A percentile compares a stretch with the other conserved stretches of the same genome.
These are phyloP conservation scores for Ogataea wickerhamii DNA, from an alignment of 805 yeast genomes.

Conservation along the genomic window DNA sequence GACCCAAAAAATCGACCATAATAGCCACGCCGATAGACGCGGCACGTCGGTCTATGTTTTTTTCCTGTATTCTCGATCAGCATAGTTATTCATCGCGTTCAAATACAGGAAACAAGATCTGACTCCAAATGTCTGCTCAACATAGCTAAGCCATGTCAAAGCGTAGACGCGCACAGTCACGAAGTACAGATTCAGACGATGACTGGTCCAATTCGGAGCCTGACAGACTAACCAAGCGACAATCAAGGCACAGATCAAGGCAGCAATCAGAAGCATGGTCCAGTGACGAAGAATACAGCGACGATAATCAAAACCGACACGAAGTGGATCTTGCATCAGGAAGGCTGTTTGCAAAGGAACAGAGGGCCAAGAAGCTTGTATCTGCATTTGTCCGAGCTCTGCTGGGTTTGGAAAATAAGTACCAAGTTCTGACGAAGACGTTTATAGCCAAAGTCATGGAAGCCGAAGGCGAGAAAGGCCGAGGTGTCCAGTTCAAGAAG, in stretches of 20 bases:
- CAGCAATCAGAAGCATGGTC: slow-evolving; percentile 1
- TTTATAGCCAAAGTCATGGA: slow-evolving; percentile 28
- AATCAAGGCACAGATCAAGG: neutral
- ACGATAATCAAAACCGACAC: neutral
- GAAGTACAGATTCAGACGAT: neutral
- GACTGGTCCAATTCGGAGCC: slow-evolving; percentile 1
- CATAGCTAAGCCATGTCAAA: slow-evolving; percentile 1
- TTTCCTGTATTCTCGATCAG: too few relatives aligned
- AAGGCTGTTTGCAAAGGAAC: slow-evolving; percentile 9
- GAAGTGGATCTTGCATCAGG: slow-evolving; percentile 1
- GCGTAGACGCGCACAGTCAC: neutral
- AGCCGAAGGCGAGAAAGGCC: slow-evolving; percentile 27
- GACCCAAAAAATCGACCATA: too few relatives aligned
- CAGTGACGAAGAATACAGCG: slow-evolving; percentile 4
- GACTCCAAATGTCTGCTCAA: too few relatives aligned
- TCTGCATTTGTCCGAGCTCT: slow-evolving; percentile 26
- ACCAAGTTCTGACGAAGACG: slow-evolving; percentile 27
- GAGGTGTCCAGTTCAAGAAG: slow-evolving; percentile 25
- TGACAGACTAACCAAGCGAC: neutral
- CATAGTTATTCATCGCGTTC: too few relatives aligned
- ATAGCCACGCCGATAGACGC: too few relatives aligned
- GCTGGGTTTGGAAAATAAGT: slow-evolving; percentile 27
- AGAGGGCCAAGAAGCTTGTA: slow-evolving; percentile 20
- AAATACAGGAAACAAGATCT: too few relatives aligned
- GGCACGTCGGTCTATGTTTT: too few relatives aligned